Conservation (phyloP, 768 basidiomycete genomes). For the Tylopilus subfusipes region DNA sequence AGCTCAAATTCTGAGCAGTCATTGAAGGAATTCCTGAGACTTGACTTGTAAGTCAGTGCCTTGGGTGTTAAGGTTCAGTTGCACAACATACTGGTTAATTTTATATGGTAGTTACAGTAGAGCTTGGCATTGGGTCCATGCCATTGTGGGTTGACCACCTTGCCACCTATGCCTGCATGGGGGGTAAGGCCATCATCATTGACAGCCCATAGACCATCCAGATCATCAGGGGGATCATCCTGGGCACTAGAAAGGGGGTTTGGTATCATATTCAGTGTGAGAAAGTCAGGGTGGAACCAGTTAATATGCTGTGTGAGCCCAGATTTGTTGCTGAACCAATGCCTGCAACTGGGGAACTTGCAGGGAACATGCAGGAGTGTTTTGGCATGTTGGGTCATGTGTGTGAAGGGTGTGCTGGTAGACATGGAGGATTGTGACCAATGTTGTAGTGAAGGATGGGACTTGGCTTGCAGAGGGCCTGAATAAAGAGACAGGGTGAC, state of each 20-base stretch:
- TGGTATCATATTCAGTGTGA: too few species aligned
- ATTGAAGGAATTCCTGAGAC: background rate
- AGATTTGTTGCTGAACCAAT: background rate
- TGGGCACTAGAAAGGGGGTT: too few species aligned
- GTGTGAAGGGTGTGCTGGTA: background rate
- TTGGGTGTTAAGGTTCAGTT: background rate
- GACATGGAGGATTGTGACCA: background rate
- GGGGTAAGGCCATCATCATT: too few species aligned
- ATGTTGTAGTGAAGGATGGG: too few species aligned
- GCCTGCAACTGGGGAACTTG: background rate
- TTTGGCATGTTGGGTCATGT: background rate
- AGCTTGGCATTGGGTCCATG: background rate
- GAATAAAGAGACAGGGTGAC: too few species aligned
- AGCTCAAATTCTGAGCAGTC: background rate
- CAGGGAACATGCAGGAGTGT: background rate
- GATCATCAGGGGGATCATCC: too few species aligned
- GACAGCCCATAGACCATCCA: too few species aligned
- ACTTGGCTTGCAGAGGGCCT: too few species aligned
- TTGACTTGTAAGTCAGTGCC: too few species aligned
- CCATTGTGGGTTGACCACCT: background rate
- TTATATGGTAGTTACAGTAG: conserved; percentile 3
- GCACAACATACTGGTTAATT: background rate
- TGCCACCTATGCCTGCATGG: background rate
- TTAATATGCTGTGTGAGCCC: background rate
- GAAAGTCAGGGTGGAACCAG: background rate